A percentile compares a stretch with the other conserved stretches of the same genome.
phyloP scores from a whole-genome alignment of 108 stramenopile genomes.

The Cyclotella sp. region DNA sequence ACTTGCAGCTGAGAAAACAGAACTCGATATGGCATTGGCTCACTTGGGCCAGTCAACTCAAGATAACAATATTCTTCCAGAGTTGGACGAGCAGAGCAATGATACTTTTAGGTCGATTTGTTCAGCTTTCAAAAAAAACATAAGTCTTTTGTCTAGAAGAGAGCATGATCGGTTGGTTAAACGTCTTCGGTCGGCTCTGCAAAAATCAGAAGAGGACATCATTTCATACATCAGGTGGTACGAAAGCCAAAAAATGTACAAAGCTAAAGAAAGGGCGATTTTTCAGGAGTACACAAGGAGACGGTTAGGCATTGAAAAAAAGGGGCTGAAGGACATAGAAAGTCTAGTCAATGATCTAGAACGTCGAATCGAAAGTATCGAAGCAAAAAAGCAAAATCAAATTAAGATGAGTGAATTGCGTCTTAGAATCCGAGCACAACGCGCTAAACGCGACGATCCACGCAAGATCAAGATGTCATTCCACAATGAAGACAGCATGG shows the following conservation, averaged over 20 bases:
- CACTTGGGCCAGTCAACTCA: background rate
- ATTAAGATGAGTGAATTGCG: conserved; percentile 11
- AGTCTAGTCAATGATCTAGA: background rate
- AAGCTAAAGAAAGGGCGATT: background rate
- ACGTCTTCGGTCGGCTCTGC: conserved; percentile 12
- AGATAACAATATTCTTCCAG: background rate
- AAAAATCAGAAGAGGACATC: conserved; percentile 10
- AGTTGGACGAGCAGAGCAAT: conserved; percentile 24
- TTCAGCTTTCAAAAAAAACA: background rate
- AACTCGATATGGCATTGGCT: background rate
- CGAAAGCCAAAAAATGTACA: background rate
- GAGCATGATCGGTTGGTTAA: background rate
- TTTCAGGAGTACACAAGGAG: background rate
- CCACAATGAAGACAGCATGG: too few relatives aligned
- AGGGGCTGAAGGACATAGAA: conserved; percentile 19
- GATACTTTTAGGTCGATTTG: conserved; percentile 6
- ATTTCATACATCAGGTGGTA: background rate
- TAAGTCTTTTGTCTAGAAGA: background rate
- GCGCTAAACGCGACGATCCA: too few relatives aligned
- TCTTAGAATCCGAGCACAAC: background rate
- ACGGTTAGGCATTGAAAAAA: background rate
- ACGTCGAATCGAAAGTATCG: background rate
- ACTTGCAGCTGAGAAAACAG: conserved; percentile 11
- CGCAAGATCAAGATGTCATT: too few relatives aligned
- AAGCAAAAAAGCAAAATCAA: background rate